Conservation (phyloP, 495 filamentous ascomycete species). For the Pyrenula massariospora region DNA sequence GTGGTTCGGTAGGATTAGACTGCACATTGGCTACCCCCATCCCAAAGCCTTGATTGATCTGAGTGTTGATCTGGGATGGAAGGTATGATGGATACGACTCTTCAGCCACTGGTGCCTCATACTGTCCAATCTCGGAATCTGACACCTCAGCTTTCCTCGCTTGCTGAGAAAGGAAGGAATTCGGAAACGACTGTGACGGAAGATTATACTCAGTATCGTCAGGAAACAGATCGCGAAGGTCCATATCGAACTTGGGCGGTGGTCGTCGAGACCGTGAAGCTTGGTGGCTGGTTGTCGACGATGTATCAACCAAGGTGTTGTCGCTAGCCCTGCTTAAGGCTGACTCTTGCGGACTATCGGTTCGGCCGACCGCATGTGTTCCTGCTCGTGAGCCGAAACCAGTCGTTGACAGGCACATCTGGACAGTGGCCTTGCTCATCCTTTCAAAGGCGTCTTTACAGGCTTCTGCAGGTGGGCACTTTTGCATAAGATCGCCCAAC, state of each 20-base stretch:
- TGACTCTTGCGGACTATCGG: constrained; percentile 4
- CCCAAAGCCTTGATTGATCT: not conserved
- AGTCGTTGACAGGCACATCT: constrained; percentile 77
- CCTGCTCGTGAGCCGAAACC: constrained; percentile 53
- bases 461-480: constrained; percentile 70
- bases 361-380: constrained; percentile 12
- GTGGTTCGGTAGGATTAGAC: not conserved
- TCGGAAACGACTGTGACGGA: not conserved
- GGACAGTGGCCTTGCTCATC: constrained; percentile 87
- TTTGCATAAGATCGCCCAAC: constrained; percentile 59
- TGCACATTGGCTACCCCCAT: not conserved
- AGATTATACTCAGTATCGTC: constrained; percentile 3
- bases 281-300: constrained; percentile 4
- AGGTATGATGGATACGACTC: constrained; percentile 10
- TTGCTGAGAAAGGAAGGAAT: constrained; percentile 1
- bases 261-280: constrained; percentile 18
- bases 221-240: constrained; percentile 44
- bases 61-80: not conserved
- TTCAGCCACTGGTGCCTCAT: constrained; percentile 2
- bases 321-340: constrained; percentile 4
- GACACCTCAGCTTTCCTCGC: constrained; percentile 7
- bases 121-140: not conserved
- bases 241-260: constrained; percentile 52
- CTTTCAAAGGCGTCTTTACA: constrained; percentile 92
- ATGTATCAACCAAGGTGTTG: constrained; percentile 3